phyloP scores from a whole-genome alignment of 2,329 filamentous ascomycete genomes.

The Fusarium abutilonis region DNA sequence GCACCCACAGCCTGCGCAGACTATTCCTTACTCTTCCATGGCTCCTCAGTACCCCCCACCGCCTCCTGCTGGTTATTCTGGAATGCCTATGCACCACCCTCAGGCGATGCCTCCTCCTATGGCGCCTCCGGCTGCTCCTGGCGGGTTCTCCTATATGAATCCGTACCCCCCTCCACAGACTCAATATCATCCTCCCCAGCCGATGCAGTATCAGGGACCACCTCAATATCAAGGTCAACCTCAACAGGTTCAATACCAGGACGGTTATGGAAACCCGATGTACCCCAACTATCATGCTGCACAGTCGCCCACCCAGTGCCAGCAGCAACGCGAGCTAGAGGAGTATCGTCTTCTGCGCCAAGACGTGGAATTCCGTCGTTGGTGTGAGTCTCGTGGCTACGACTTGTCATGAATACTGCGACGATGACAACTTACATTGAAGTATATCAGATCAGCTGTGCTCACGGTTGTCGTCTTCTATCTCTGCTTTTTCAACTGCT shows the following conservation, averaged over 20 bases:
- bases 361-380: slow-evolving; percentile 12
- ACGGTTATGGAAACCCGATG: neutral
- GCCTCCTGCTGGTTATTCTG: slow-evolving; percentile 4
- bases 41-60: neutral
- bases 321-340: neutral
- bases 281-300: neutral
- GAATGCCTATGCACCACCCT: slow-evolving; percentile 6
- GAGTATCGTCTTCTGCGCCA: neutral
- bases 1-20: neutral
- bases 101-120: slow-evolving; percentile 8
- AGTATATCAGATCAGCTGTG: neutral
- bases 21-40: neutral
- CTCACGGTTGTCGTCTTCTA: neutral
- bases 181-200: neutral
- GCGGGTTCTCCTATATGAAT: slow-evolving; percentile 8
- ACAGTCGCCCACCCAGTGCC: slow-evolving; percentile 9
- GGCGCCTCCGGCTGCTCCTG: neutral
- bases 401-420: neutral
- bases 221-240: neutral
- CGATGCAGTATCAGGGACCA: neutral
- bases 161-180: neutral
- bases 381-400: neutral
- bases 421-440: neutral
- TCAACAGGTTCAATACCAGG: neutral
- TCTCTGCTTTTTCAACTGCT: neutral